Conservation (phyloP, 352 stramenopile genomes). For the Globisporangium barbulae region DNA sequence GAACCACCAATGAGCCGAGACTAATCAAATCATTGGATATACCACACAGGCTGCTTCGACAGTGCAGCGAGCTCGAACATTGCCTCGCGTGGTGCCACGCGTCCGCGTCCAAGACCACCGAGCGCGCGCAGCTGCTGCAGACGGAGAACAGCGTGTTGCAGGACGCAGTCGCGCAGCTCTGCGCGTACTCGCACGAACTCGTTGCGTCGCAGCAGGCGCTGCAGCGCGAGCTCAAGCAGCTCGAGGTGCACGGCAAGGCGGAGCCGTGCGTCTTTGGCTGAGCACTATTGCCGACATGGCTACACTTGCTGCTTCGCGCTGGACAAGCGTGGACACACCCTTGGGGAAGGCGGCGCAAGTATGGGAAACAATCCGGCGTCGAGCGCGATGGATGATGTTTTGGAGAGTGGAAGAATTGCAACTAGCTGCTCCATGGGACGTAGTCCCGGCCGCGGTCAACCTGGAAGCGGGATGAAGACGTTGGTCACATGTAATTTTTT, state of each 20-base stretch:
- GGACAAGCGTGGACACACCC: too few relatives aligned
- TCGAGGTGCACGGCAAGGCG: slow-evolving; percentile 39
- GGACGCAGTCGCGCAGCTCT: slow-evolving; percentile 43
- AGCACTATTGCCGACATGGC: background rate
- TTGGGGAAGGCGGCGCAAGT: too few relatives aligned
- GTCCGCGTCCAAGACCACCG: slow-evolving; percentile 28
- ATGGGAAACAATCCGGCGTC: too few relatives aligned
- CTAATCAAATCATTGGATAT: background rate
- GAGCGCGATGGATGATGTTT: too few relatives aligned
- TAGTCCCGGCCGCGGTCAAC: too few relatives aligned
- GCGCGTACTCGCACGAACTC: slow-evolving; percentile 49
- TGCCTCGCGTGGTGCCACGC: slow-evolving; percentile 42
- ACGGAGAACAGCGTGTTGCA: slow-evolving; percentile 53
- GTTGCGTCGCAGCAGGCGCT: slow-evolving; percentile 40
- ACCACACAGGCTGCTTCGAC: slow-evolving; percentile 34
- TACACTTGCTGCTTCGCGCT: background rate
- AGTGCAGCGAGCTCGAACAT: slow-evolving; percentile 51
- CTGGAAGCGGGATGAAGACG: too few relatives aligned
- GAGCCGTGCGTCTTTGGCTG: slow-evolving; percentile 40
- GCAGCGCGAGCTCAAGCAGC: slow-evolving; percentile 42
- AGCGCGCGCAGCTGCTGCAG: slow-evolving; percentile 34
- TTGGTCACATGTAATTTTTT: too few relatives aligned
- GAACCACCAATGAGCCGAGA: background rate
- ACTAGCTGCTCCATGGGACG: too few relatives aligned
- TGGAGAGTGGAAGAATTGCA: too few relatives aligned